These are phyloP conservation scores for Microstroma glucosiphilum DNA, from an alignment of 1,284 basidiomycete species.

Conservation along the genomic window DNA sequence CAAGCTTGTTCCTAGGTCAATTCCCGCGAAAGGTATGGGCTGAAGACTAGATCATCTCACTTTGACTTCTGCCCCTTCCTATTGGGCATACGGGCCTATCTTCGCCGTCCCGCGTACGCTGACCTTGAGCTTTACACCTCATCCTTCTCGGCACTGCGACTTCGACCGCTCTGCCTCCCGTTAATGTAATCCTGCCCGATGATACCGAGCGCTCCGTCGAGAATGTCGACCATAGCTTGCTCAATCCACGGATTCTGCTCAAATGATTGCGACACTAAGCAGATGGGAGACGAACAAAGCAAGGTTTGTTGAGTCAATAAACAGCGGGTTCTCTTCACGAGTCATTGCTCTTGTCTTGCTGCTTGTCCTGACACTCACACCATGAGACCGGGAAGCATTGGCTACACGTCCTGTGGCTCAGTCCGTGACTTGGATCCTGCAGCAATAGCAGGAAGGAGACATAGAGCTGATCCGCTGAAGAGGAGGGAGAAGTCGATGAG, in stretches of 20 bases:
- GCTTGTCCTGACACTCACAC: conserved; percentile 26
- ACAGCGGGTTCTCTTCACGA: background rate
- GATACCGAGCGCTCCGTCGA: conserved; percentile 39
- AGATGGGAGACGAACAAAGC: background rate
- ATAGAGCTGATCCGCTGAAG: conserved; percentile 14
- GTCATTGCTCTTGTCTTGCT: background rate
- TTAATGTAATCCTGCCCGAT: conserved; percentile 28
- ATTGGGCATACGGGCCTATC: too few species aligned
- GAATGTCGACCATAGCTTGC: conserved; percentile 41
- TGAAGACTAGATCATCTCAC: too few species aligned
- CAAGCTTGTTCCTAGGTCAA: too few species aligned
- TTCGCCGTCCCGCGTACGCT: too few species aligned
- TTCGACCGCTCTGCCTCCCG: conserved; percentile 2
- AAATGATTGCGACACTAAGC: conserved; percentile 35
- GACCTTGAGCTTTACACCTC: too few species aligned
- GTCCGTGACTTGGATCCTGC: conserved; percentile 38
- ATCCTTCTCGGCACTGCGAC: background rate
- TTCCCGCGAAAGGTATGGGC: too few species aligned
- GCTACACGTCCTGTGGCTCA: conserved; percentile 41
- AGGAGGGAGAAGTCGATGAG: background rate
- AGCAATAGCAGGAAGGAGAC: conserved; percentile 42
- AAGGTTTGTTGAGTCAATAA: background rate
- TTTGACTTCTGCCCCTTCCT: too few species aligned
- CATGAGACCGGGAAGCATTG: conserved; percentile 42
- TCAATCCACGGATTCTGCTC: conserved; percentile 48